Conservation (phyloP, 164 flowering plant species). For the Liriodendron chinense region DNA sequence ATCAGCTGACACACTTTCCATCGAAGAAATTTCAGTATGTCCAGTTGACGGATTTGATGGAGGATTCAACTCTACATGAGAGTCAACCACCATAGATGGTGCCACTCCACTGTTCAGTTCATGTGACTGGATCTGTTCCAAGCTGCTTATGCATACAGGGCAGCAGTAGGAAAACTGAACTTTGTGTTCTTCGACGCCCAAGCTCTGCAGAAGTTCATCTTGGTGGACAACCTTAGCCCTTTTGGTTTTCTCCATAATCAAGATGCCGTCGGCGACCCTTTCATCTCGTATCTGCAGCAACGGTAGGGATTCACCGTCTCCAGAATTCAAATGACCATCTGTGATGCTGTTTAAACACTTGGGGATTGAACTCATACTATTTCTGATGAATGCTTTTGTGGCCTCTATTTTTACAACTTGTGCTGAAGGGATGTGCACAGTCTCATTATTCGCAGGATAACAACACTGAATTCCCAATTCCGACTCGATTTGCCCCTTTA, state of each 20-base stretch:
- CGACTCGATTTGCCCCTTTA: slow-evolving; percentile 59
- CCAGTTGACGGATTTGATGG: not conserved
- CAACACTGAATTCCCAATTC: slow-evolving; percentile 69
- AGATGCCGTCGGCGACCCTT: slow-evolving; percentile 52
- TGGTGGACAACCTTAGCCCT: slow-evolving; percentile 56
- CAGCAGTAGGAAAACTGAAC: slow-evolving; percentile 57
- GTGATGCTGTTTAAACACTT: slow-evolving; percentile 27
- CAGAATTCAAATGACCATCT: slow-evolving; percentile 19
- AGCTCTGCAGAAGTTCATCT: slow-evolving; percentile 47
- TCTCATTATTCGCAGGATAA: slow-evolving; percentile 80
- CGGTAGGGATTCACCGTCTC: slow-evolving; percentile 6
- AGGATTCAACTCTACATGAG: not conserved
- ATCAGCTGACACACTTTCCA: slow-evolving; percentile 7
- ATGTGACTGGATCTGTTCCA: slow-evolving; percentile 8
- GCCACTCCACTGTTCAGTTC: not conserved
- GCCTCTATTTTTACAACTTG: slow-evolving; percentile 58
- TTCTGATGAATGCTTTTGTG: slow-evolving; percentile 49
- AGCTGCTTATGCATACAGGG: slow-evolving; percentile 28
- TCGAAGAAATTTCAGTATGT: not conserved
- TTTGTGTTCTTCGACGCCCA: slow-evolving; percentile 44
- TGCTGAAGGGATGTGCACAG: slow-evolving; percentile 56
- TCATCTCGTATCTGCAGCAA: slow-evolving; percentile 41
- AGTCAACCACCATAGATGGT: not conserved
- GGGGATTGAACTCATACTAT: slow-evolving; percentile 48
- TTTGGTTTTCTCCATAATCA: slow-evolving; percentile 51